Conservation (phyloP, 2,329 filamentous ascomycete species). For the Conoideocrella luteorostrata region DNA sequence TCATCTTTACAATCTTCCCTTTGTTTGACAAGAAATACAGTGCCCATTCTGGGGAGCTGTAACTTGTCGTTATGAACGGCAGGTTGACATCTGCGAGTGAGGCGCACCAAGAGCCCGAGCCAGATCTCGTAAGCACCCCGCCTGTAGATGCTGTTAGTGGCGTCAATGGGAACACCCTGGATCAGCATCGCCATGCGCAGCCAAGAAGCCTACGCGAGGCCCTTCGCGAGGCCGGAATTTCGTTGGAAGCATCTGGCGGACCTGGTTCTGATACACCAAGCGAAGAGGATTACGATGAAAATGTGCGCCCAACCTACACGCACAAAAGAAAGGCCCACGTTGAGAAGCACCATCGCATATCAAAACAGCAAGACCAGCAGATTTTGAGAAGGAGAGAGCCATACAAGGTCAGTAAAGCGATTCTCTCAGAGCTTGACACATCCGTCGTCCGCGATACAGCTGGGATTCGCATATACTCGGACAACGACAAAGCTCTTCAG, state of each 20-base stretch:
- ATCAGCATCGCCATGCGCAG: slow-evolving; percentile 3
- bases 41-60: background rate
- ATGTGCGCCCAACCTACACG: slow-evolving; percentile 20
- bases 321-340: slow-evolving; percentile 10
- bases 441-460: slow-evolving; percentile 18
- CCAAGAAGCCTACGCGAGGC: slow-evolving; percentile 22
- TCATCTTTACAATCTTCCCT: too few relatives aligned
- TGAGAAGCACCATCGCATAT: background rate
- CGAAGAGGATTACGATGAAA: slow-evolving; percentile 40
- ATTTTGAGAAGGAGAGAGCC: slow-evolving; percentile 4
- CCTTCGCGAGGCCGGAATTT: slow-evolving; percentile 18
- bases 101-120: background rate
- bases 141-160: background rate
- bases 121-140: background rate
- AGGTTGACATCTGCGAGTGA: background rate
- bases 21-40: background rate
- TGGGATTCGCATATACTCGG: slow-evolving; percentile 19
- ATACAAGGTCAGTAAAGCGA: background rate
- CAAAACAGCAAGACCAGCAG: background rate
- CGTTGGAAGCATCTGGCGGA: slow-evolving; percentile 12
- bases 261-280: slow-evolving; percentile 34
- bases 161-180: slow-evolving; percentile 1
- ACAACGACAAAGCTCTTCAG: slow-evolving; percentile 22
- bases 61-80: slow-evolving; percentile 1
- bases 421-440: background rate